Base-by-base conservation (phyloP, 2,329 filamentous ascomycete species). In the Sclerotinia nivalis region DNA sequence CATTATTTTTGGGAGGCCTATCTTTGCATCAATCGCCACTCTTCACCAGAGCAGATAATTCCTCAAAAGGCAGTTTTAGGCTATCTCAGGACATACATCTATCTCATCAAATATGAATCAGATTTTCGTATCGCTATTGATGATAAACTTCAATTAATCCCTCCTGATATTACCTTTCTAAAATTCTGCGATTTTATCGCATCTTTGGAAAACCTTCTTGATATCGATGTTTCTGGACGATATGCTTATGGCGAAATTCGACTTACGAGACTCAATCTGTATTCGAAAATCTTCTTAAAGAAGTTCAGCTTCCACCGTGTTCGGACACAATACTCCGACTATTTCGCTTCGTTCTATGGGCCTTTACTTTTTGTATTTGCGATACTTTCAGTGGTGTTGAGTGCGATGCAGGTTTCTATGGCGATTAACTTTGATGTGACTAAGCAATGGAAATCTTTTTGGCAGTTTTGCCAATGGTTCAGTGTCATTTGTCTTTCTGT, bases 191-290 rank as follows among this genome's bases (percentile, higher is more conserved):
- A 34, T 1, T 75, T 80, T 22, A 62, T 72, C 18, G 25, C 43
- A 18, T 28, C 8, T 15, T 61, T 72, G 15, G 12, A 62, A 3
- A 67, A 25, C 22, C 47, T 72, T 34, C 58, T 73, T 9, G 50
- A 79, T 12, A 62, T 45, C 45, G 55, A 72, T 9, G 71, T 79
- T 13, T 72, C 78, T 22, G 43, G 6, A 15, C 76, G 80, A 5
- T 81, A 77, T 67, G 31, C 47, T 10, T 81, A 74, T 69, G 78
- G 78, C 8, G 78, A 80, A 69, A 71, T 81, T 2, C 74, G 79
- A 1, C 73, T 80, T 7, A 55, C 68, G 15, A 58, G 72, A 2
- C 52, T 74, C 20, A 74, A 74, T 49, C 72, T 71, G 2, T 71
- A 62, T 18, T 10, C n/a, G 7, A n/a, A 12, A 31, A 40, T 72